Conservation (phyloP, 202 grass and related monocot species). For the Setaria viridis region DNA sequence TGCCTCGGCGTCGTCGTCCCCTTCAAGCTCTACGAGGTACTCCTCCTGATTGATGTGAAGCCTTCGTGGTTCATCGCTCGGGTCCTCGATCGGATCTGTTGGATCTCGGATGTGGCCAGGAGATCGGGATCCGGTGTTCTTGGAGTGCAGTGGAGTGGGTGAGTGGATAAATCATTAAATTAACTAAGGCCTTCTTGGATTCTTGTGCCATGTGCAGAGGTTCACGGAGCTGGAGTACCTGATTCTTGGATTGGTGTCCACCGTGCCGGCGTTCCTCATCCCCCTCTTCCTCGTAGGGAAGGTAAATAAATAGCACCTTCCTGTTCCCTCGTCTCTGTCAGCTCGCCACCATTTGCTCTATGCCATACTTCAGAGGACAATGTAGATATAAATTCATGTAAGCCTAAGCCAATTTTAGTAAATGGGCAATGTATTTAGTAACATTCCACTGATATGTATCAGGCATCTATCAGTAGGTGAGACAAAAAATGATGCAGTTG, state of each 20-base stretch:
- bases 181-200: conserved; percentile 11
- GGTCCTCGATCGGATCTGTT: not conserved
- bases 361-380: conserved; percentile 10
- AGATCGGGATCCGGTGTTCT: not conserved
- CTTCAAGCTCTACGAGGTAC: conserved; percentile 90
- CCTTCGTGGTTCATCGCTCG: not conserved
- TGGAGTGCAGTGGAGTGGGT: not conserved
- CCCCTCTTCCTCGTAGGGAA: conserved; percentile 85
- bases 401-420: not conserved
- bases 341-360: not conserved
- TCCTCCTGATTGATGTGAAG: conserved; percentile 1
- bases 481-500: too few relatives aligned
- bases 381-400: not conserved
- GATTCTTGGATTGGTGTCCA: conserved; percentile 80
- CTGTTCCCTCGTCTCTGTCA: not conserved
- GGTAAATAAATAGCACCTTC: conserved; percentile 49
- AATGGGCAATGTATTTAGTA: not conserved
- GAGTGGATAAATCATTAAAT: not conserved
- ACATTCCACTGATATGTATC: not conserved
- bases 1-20: conserved; percentile 87
- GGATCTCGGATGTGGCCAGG: conserved; percentile 22
- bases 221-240: conserved; percentile 95
- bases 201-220: conserved; percentile 55
- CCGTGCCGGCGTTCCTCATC: conserved; percentile 73
- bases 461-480: not conserved